phyloP scores from a whole-genome alignment of 352 stramenopile species.

The Phytophthora hibernalis region DNA sequence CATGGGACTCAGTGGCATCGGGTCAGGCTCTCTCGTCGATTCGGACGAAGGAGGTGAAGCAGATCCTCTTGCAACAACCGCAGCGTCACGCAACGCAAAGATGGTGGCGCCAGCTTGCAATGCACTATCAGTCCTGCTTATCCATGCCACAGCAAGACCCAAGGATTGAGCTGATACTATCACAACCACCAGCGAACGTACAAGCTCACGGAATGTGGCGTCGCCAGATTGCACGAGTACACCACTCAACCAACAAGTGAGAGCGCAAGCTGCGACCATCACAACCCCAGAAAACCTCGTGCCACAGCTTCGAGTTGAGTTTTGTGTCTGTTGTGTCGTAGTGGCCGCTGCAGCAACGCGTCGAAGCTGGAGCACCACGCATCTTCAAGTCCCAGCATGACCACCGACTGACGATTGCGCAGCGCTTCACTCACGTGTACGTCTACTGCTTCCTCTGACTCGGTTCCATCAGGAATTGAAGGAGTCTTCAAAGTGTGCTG shows the following conservation, averaged over 20 bases:
- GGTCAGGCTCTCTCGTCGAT: conserved; percentile 14
- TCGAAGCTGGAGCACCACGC: conserved; percentile 41
- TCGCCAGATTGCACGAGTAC: conserved; percentile 48
- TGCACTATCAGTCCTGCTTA: conserved; percentile 32
- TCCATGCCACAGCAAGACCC: conserved; percentile 38
- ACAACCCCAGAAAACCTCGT: conserved; percentile 74
- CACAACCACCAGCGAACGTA: conserved; percentile 52
- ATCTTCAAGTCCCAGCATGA: conserved; percentile 45
- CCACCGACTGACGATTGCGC: conserved; percentile 48
- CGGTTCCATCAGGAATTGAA: conserved; percentile 8
- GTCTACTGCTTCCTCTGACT: conserved; percentile 32
- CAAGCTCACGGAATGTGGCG: conserved; percentile 53
- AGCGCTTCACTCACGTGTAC: conserved; percentile 57
- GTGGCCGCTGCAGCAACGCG: conserved; percentile 30
- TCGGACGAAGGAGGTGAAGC: conserved; percentile 10
- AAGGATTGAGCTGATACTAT: conserved; percentile 49
- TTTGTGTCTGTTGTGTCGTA: conserved; percentile 25
- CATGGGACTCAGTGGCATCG: conserved; percentile 25
- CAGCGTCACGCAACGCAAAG: conserved; percentile 37
- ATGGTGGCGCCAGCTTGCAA: conserved; percentile 38
- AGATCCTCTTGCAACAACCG: conserved; percentile 8
- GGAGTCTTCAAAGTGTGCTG: conserved; percentile 7
- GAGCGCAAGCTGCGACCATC: conserved; percentile 47
- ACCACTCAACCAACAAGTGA: conserved; percentile 72
- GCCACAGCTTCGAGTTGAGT: conserved; percentile 43